Evolutionary conservation across 805 yeast genomes (phyloP), one percentile per base, ranked within the genome.

Genomic region (Sugiyamaella americana): DNA sequence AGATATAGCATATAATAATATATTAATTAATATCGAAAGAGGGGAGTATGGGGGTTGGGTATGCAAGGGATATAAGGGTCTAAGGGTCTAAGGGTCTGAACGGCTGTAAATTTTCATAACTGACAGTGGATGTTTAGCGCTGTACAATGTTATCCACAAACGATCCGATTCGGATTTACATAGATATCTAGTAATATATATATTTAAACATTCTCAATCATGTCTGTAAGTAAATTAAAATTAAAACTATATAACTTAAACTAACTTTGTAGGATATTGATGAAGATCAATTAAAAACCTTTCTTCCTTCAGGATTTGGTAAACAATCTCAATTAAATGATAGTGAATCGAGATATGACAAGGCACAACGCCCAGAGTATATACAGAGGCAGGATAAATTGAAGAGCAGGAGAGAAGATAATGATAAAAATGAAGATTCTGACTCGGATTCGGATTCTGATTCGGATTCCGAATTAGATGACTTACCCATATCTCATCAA

Each of bases 401-500:
- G 2, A 21, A 22, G n/a, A 43, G 45, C 20, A 17, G n/a, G 13
- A 24, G 41, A 32, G 32, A 11, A 21, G 41, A n/a, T 8, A 4
- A 32, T 34, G 24, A 29, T 35, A 17, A 20, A 21, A 35, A 35
- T 11, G 37, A 35, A 21, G 20, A 17, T 5, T 16, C 26, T 5
- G 41, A 19, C n/a, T 10, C 10, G n/a, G 39, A 36, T 37, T 34
- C 30, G n/a, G 54, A 43, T 18, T 54, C 48, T 24, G 61, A 55
- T 29, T 61, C 52, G 6, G 59, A 54, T 5, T 68, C 60, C 23
- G 69, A 60, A 18, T 54, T 57, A 2, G 59, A 54, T 3, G 53
- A 54, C 4, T 42, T 67, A n/a, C 75, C 75, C 5, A 54, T 63
- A 2, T 54, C 70, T 0, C 73, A 71, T 43, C 54, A 61, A 20